Evolutionary conservation across 305 asterid species (phyloP).

Genomic region (Nicotiana rustica): DNA sequence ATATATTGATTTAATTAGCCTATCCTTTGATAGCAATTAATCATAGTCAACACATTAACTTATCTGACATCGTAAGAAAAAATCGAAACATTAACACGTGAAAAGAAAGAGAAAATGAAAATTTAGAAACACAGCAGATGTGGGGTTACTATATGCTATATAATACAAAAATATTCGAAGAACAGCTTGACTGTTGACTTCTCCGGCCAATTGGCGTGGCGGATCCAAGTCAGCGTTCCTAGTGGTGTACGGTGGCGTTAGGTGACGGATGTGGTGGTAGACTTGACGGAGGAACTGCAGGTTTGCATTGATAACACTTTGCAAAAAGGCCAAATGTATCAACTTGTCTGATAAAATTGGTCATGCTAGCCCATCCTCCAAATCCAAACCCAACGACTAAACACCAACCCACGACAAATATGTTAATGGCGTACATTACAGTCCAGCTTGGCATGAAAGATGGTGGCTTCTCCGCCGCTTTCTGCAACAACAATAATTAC

Average conservation of each 20-base stretch:
- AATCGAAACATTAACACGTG: neutral
- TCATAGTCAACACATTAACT: constrained; percentile 55
- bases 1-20: constrained; percentile 47
- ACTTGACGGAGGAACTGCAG: constrained; percentile 31
- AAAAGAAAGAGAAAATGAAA: constrained; percentile 24
- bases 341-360: constrained; percentile 71
- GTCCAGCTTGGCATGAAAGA: constrained; percentile 75
- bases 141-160: constrained; percentile 46
- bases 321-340: constrained; percentile 86
- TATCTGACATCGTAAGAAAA: constrained; percentile 45
- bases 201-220: neutral
- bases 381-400: constrained; percentile 81
- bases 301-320: constrained; percentile 85
- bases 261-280: constrained; percentile 44
- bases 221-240: constrained; percentile 35
- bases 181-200: neutral
- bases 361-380: constrained; percentile 94
- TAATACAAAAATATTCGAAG: constrained; percentile 51
- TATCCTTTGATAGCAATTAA: constrained; percentile 48
- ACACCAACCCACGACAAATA: constrained; percentile 68
- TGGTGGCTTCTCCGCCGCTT: constrained; percentile 89
- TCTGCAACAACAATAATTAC: constrained; percentile 47
- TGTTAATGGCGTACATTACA: constrained; percentile 66
- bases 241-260: constrained; percentile 49
- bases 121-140: constrained; percentile 43